Evolutionary conservation across 129 eudicot species (phyloP), one percentile per base, ranked within the genome.

Genomic region (Erigeron canadensis): DNA sequence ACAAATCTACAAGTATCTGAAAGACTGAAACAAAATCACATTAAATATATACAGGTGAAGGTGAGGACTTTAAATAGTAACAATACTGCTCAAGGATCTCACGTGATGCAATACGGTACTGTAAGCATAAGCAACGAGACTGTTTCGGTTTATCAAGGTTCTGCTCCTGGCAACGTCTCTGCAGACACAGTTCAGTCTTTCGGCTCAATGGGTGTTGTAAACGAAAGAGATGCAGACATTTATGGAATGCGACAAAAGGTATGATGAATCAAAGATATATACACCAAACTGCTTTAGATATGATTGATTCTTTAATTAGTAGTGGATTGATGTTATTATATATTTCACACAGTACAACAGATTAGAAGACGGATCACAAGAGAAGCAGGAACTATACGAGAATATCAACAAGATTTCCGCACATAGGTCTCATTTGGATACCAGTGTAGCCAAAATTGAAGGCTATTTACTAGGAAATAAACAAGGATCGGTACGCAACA

Each of bases 361-460:
- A 65, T 59, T 69, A 59, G 54, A 59, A 12, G 70, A 65, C 0
- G 55, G 66, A 6, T 51, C 80, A 11, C 58, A 68, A 46, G 42
- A 86, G 58, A 88, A 83, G 79, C 81, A 65, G 34, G 79, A 88
- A 28, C 65, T 86, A 38, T 77, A 82, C 15, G 64, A 75, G 65
- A 63, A 81, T 16, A 86, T 92, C 12, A 73, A 71, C 3, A 80
- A 78, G 15, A 82, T 78, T 43, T 65, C 70, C 34, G 55, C 59
- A 45, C 89, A 85, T 34, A 77, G 96, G 63, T 42, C 41, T 3
- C 88, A 80, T 77, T 66, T 92, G 62, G 98, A 92, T 73, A 69
- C 63, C 10, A 86, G 94, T 84, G 76, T 87, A 1, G 65, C 71
- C n/a, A 73, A 19, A 50, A 74, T 92, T 6, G 87, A 82, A 13